Base-by-base conservation (phyloP, 257 asterid species). In the Lycium ferocissimum region DNA sequence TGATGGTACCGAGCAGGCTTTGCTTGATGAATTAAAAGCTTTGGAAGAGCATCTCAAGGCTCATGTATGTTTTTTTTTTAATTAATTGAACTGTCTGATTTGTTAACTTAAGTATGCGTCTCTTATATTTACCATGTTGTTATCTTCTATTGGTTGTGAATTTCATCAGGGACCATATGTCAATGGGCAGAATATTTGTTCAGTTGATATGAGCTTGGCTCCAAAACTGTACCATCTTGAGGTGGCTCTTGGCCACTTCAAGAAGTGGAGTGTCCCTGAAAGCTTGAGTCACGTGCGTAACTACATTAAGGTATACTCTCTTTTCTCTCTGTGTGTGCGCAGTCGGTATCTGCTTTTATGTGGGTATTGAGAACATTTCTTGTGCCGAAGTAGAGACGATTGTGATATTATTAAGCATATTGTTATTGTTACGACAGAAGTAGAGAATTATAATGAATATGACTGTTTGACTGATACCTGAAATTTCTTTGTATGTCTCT, bases 151-250 rank as follows among this genome's bases (percentile, higher is more conserved):
- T 85, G 62, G 59, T 57, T 6, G 3, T 53, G 22, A 69, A n/a
- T 57, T 37, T 85, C 81, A 20, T 22, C 84, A 93, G 97, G 98
- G 94, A 57, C 97, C 96, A 9, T 93, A 88, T 85, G 81, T 91
- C 86, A 93, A 92, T 84, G 98, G 96, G 75, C 91, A 84, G 78
- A 91, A 86, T 43, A 82, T 94, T 18, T 85, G 86, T 85, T 93
- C 97, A 62, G 97, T 88, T 86, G 98, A 94, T 90, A 81, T 94
- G 91, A 90, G 90, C 84, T 88, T 94, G 92, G 96, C 94, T 3
- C 96, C 98, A 1, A 94, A 93, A 86, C 91, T 95, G 62, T 91
- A 90, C 92, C 97, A 93, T 88, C 92, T 94, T 43, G 92, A 89
- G 73, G 92, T 90, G 76, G 89, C 92, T 86, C 97, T 95, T 67